Percentiles rank a stretch among this genome's conserved stretches.
phyloP scores from a whole-genome alignment of 805 yeast species.

The Myxozyma neglecta region DNA sequence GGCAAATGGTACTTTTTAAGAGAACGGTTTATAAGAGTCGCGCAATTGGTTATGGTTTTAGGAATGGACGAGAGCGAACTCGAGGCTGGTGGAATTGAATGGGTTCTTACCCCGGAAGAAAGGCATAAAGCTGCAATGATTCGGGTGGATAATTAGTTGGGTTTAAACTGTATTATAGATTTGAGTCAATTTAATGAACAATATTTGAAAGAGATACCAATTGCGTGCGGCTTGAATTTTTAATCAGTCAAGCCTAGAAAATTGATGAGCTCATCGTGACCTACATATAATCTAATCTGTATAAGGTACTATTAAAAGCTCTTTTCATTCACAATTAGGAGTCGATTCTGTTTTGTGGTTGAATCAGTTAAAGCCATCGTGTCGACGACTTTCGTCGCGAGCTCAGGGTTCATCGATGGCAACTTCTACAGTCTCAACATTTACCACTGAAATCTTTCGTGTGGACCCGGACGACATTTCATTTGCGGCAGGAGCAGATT shows the following conservation, averaged over 20 bases:
- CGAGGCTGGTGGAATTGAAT: slow-evolving; percentile 48
- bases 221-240: slow-evolving; percentile 1
- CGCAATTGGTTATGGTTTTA: slow-evolving; percentile 78
- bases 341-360: no score
- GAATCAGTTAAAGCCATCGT: no score
- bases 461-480: slow-evolving; percentile 12
- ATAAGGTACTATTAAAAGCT: not conserved
- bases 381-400: not conserved
- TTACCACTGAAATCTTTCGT: slow-evolving; percentile 8
- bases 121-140: slow-evolving; percentile 60
- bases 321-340: not conserved
- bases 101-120: slow-evolving; percentile 81
- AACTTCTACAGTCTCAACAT: not conserved
- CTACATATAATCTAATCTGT: not conserved
- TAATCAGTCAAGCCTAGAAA: not conserved
- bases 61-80: slow-evolving; percentile 76
- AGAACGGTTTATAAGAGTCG: slow-evolving; percentile 74
- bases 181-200: not conserved
- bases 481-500: slow-evolving; percentile 11
- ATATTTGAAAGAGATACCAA: not conserved
- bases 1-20: slow-evolving; percentile 70
- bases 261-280: not conserved
- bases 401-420: not conserved
- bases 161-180: not conserved
- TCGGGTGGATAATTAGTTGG: slow-evolving; percentile 44